Evolutionary conservation across 805 yeast species (phyloP).

Genomic region (Kodamaea restingae): DNA sequence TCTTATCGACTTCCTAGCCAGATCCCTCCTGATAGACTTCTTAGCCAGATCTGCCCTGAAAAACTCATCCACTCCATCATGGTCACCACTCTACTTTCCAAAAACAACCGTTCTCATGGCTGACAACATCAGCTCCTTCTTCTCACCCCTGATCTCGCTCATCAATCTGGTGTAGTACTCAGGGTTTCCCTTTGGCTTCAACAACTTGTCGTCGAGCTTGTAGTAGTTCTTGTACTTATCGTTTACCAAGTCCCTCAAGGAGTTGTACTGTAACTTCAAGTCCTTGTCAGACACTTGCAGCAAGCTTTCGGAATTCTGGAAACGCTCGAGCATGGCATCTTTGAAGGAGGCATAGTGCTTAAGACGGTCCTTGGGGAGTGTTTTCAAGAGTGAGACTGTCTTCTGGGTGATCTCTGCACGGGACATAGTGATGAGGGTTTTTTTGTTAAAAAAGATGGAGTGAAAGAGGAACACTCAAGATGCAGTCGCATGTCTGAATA

Average conservation of each 20-base stretch:
- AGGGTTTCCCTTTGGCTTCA: conserved; percentile 83
- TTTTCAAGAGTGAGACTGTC: conserved; percentile 54
- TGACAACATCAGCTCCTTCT: conserved; percentile 57
- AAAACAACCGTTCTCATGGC: conserved; percentile 73
- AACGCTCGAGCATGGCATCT: conserved; percentile 50
- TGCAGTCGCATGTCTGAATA: no score
- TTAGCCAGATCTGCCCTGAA: background rate
- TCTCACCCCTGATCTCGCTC: conserved; percentile 67
- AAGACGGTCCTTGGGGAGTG: conserved; percentile 65
- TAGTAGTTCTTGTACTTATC: conserved; percentile 64
- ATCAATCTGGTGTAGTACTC: conserved; percentile 67
- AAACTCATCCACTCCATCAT: background rate
- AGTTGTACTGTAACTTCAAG: conserved; percentile 54
- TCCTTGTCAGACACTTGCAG: conserved; percentile 44
- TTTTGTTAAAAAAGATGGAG: background rate
- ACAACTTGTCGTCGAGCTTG: conserved; percentile 59
- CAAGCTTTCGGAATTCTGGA: conserved; percentile 33
- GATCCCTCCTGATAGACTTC: no score
- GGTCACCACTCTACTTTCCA: conserved; percentile 48
- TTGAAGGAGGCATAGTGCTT: conserved; percentile 69
- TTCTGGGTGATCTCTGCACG: conserved; percentile 48
- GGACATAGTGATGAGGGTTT: conserved; percentile 28
- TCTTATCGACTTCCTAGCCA: no score
- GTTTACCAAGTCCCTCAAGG: conserved; percentile 53
- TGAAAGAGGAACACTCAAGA: background rate